Evolutionary conservation across 1,139 yeast genomes (phyloP).

Genomic region (Geotrichum restrictum): DNA sequence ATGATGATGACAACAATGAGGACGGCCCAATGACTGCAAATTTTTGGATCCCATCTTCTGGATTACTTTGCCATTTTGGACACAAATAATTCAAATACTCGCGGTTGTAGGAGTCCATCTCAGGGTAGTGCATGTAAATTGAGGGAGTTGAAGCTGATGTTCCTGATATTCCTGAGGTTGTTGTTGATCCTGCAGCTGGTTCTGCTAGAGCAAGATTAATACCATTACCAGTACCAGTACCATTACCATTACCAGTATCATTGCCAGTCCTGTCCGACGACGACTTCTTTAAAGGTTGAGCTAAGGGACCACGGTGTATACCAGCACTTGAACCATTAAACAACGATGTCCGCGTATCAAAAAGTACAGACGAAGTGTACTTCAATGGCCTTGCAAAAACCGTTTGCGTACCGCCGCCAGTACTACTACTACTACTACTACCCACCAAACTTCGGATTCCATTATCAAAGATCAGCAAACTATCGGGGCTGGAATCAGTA

Average conservation of each 20-base stretch:
- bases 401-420: too few species aligned
- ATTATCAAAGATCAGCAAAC: not conserved
- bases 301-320: too few species aligned
- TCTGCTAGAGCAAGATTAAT: too few species aligned
- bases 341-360: too few species aligned
- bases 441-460: not conserved
- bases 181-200: too few species aligned
- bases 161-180: not conserved
- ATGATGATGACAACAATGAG: not conserved
- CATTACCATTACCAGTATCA: too few species aligned
- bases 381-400: slow-evolving; percentile 1
- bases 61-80: slow-evolving; percentile 3
- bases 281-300: too few species aligned
- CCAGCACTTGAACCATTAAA: too few species aligned
- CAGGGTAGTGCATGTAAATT: not conserved
- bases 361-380: not conserved
- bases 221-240: too few species aligned
- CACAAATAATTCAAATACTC: not conserved
- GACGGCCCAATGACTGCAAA: not conserved
- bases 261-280: too few species aligned
- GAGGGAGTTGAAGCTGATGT: not conserved
- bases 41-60: slow-evolving; percentile 6
- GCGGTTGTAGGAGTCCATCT: not conserved
- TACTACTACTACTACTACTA: too few species aligned
- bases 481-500: not conserved